phyloP scores from a whole-genome alignment of 106 monocot species.

The Dioscorea alata region DNA sequence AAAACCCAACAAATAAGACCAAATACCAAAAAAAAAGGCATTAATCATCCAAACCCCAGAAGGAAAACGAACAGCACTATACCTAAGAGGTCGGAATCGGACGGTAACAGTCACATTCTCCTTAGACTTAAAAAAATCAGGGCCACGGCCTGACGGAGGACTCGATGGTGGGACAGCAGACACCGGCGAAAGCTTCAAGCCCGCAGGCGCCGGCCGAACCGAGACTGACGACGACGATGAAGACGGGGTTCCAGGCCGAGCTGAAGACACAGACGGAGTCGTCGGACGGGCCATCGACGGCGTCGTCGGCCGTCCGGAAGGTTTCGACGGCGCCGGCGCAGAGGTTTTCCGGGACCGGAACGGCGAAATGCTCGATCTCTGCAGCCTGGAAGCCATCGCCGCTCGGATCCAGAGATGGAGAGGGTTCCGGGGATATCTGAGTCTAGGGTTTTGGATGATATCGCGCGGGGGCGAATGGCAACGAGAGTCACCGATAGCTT shows the following conservation, averaged over 20 bases:
- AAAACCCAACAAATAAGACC: background rate
- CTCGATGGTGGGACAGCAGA: background rate
- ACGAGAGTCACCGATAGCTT: background rate
- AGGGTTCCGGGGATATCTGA: too few relatives aligned
- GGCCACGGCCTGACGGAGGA: slow-evolving; percentile 6
- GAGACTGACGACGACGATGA: background rate
- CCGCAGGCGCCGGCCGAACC: background rate
- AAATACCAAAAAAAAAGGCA: background rate
- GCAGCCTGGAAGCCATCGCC: slow-evolving; percentile 38
- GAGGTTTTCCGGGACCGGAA: slow-evolving; percentile 55
- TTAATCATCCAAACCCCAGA: background rate
- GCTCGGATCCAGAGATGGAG: background rate
- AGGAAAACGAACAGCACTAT: background rate
- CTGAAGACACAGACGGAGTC: background rate
- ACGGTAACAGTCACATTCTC: slow-evolving; percentile 94
- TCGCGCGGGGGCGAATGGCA: background rate
- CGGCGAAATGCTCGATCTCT: slow-evolving; percentile 86
- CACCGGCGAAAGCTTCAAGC: slow-evolving; percentile 19
- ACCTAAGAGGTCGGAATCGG: slow-evolving; percentile 93
- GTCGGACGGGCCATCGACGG: slow-evolving; percentile 12
- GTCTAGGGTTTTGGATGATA: too few relatives aligned
- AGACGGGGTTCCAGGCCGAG: background rate
- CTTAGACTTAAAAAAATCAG: slow-evolving; percentile 36
- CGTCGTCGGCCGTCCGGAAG: slow-evolving; percentile 33
- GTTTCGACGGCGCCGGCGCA: slow-evolving; percentile 12